Evolutionary conservation across 2,329 filamentous ascomycete genomes (phyloP).

Genomic region (Parastagonospora avenae): DNA sequence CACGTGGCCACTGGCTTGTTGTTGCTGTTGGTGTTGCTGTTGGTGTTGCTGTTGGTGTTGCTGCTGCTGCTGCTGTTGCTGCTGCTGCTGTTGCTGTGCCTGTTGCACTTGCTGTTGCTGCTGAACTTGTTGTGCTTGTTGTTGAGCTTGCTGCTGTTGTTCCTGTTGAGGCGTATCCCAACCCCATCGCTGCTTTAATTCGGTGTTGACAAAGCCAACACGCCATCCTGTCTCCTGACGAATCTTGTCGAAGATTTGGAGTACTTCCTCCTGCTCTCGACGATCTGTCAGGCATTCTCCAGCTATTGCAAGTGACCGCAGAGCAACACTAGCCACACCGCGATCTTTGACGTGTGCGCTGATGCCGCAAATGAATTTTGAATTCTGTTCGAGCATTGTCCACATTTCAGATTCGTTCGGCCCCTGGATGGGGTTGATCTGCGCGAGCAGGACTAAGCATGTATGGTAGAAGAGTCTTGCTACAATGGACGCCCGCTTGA

Average conservation of each 20-base stretch:
- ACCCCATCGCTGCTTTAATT: constrained; percentile 78
- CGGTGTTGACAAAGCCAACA: constrained; percentile 71
- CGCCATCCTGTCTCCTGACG: constrained; percentile 79
- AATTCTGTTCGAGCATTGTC: constrained; percentile 72
- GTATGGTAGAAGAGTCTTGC: constrained; percentile 90
- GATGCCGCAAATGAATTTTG: constrained; percentile 87
- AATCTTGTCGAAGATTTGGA: constrained; percentile 77
- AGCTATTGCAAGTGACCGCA: constrained; percentile 78
- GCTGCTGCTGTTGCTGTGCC: constrained; percentile 35
- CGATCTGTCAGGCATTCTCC: constrained; percentile 71
- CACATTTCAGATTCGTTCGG: constrained; percentile 70
- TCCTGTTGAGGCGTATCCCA: constrained; percentile 57
- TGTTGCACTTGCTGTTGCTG: constrained; percentile 47
- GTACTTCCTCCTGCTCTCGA: constrained; percentile 79
- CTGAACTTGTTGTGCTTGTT: constrained; percentile 18
- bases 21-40: constrained; percentile 28
- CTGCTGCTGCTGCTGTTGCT: constrained; percentile 37
- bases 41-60: constrained; percentile 11
- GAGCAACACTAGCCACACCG: constrained; percentile 77
- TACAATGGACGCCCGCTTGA: constrained; percentile 80
- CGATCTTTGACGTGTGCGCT: constrained; percentile 81
- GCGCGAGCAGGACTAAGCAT: constrained; percentile 77
- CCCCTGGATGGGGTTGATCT: constrained; percentile 74
- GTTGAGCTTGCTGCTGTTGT: constrained; percentile 47
- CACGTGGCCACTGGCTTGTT: constrained; percentile 17